phyloP scores from a whole-genome alignment of 345 rosid genomes.

The Melastoma malabathricum region DNA sequence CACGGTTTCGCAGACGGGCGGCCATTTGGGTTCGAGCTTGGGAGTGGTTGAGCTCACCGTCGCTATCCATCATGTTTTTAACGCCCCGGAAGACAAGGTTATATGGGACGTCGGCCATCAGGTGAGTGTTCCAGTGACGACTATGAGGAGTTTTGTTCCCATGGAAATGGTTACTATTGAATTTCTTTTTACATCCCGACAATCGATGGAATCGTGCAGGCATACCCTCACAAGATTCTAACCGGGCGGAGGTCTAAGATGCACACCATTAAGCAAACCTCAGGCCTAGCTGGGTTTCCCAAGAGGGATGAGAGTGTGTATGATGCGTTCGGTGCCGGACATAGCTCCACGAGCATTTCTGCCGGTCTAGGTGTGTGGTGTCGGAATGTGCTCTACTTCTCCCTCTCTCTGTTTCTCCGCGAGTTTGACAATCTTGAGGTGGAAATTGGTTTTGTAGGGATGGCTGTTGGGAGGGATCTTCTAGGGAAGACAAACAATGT shows the following conservation, averaged over 20 bases:
- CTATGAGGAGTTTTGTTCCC: not conserved
- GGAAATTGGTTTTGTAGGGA: conserved; percentile 13
- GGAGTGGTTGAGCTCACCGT: conserved; percentile 57
- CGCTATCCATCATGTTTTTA: conserved; percentile 53
- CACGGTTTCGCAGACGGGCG: conserved; percentile 44
- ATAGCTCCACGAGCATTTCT: conserved; percentile 71
- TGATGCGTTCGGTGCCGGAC: conserved; percentile 67
- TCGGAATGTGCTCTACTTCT: too few relatives aligned
- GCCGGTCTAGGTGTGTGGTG: conserved; percentile 51
- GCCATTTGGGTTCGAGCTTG: conserved; percentile 56
- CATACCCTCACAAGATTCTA: conserved; percentile 61
- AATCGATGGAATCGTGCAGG: conserved; percentile 21
- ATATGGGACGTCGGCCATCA: conserved; percentile 83
- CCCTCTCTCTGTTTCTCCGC: too few relatives aligned
- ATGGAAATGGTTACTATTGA: not conserved
- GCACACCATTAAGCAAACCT: conserved; percentile 55
- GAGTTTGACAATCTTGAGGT: too few relatives aligned
- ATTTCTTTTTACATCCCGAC: too few relatives aligned
- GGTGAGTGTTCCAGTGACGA: conserved; percentile 14
- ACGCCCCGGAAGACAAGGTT: conserved; percentile 55
- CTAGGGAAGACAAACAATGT: conserved; percentile 33
- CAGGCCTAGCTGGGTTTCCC: conserved; percentile 67
- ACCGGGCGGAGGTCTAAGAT: conserved; percentile 64
- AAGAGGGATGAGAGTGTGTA: conserved; percentile 58
- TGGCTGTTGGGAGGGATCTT: conserved; percentile 43